Evolutionary conservation across 2,329 filamentous ascomycete genomes (phyloP).

Genomic region (Beauveria pseudobassiana): DNA sequence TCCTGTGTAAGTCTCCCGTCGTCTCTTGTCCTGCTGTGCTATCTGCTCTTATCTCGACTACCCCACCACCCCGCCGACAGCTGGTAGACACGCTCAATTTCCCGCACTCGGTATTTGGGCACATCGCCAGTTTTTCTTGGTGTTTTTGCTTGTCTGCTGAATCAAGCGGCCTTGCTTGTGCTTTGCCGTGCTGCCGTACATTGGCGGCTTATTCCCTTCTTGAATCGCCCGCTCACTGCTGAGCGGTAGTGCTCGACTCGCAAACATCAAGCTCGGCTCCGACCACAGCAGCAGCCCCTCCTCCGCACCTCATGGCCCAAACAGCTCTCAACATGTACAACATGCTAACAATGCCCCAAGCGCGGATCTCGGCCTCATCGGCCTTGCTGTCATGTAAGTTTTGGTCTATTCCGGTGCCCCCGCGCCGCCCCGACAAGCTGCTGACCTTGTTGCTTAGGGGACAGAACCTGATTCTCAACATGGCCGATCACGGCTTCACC

Average conservation of each 20-base stretch:
- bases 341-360: constrained; percentile 55
- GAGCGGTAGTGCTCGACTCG: constrained; percentile 60
- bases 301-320: constrained; percentile 20
- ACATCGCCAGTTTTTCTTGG: constrained; percentile 10
- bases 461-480: constrained; percentile 86
- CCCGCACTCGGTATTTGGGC: constrained; percentile 7
- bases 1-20: constrained; percentile 53
- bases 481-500: constrained; percentile 88
- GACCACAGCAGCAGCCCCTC: constrained; percentile 39
- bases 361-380: constrained; percentile 87
- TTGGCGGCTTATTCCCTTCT: background rate
- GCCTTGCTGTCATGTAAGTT: constrained; percentile 80
- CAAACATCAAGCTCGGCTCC: constrained; percentile 62
- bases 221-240: constrained; percentile 13
- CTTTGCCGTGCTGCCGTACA: constrained; percentile 18
- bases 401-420: background rate
- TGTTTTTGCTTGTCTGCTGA: background rate
- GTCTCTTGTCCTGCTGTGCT: constrained; percentile 14
- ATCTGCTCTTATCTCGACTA: constrained; percentile 18
- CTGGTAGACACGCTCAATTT: constrained; percentile 10
- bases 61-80: constrained; percentile 10
- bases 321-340: constrained; percentile 24
- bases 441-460: constrained; percentile 37
- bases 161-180: background rate
- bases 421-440: constrained; percentile 3